Percentiles rank a stretch among this genome's conserved stretches.
These are phyloP conservation scores for Aotearoamyces nothofagi DNA, from an alignment of 2,329 filamentous ascomycete species.

Conservation along the genomic window DNA sequence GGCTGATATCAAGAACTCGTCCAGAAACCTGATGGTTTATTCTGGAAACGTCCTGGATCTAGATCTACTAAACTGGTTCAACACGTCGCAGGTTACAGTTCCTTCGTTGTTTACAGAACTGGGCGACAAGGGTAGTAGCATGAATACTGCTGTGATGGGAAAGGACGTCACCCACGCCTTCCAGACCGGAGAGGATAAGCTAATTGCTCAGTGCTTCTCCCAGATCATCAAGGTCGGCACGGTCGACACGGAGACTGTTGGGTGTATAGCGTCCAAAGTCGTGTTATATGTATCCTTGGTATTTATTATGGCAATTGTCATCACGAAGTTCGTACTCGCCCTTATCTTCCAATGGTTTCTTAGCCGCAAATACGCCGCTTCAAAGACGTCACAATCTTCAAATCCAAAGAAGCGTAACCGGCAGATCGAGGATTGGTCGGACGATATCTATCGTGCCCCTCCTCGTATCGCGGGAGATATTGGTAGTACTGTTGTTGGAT, in stretches of 20 bases:
- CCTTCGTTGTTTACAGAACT: slow-evolving; percentile 70
- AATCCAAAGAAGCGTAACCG: slow-evolving; percentile 73
- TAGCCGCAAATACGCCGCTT: slow-evolving; percentile 67
- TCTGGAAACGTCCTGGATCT: slow-evolving; percentile 88
- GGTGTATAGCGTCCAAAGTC: slow-evolving; percentile 93
- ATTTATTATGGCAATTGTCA: slow-evolving; percentile 82
- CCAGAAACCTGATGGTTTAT: slow-evolving; percentile 85
- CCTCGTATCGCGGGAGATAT: slow-evolving; percentile 65
- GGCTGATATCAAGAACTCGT: slow-evolving; percentile 81
- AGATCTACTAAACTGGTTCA: slow-evolving; percentile 80
- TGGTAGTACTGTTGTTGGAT: slow-evolving; percentile 43
- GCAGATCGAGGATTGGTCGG: slow-evolving; percentile 95
- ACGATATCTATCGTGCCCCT: slow-evolving; percentile 91
- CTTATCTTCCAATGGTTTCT: slow-evolving; percentile 95
- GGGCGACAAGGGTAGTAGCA: slow-evolving; percentile 44
- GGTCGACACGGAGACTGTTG: slow-evolving; percentile 89
- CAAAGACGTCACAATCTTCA: slow-evolving; percentile 69
- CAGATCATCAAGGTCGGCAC: slow-evolving; percentile 93
- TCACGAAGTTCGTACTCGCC: slow-evolving; percentile 75
- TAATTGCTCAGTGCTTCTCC: slow-evolving; percentile 71
- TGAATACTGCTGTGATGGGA: slow-evolving; percentile 54
- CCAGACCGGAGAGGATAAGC: slow-evolving; percentile 64
- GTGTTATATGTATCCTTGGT: slow-evolving; percentile 87
- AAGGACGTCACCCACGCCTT: slow-evolving; percentile 83
- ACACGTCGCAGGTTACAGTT: slow-evolving; percentile 60